Percentiles rank a stretch among this genome's conserved stretches.
phyloP scores from a whole-genome alignment of 2,329 filamentous ascomycete genomes.

The Colletotrichum melonis region DNA sequence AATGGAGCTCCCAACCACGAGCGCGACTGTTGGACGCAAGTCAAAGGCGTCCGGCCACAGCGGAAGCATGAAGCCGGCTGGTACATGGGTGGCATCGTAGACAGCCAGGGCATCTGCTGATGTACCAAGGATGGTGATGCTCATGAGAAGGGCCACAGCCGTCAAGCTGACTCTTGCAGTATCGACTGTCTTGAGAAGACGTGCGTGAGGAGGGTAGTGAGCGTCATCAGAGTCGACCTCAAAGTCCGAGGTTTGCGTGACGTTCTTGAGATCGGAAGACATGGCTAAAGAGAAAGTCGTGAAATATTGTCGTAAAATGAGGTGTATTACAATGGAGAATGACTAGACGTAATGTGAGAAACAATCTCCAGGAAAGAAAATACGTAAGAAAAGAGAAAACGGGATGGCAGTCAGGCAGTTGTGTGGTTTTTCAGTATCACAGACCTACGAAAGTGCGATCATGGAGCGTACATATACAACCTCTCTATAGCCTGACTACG shows the following conservation, averaged over 20 bases:
- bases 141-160: conserved; percentile 60
- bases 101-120: conserved; percentile 65
- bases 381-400: background rate
- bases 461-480: conserved; percentile 27
- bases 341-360: background rate
- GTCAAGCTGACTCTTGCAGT: conserved; percentile 60
- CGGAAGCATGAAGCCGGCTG: conserved; percentile 59
- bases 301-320: background rate
- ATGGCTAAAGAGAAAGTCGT: background rate
- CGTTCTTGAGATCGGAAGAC: conserved; percentile 49
- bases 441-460: background rate
- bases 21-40: conserved; percentile 65
- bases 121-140: conserved; percentile 64
- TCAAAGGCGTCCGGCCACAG: conserved; percentile 70
- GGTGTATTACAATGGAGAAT: background rate
- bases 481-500: background rate
- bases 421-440: conserved; percentile 1
- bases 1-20: conserved; percentile 63
- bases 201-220: conserved; percentile 50
- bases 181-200: conserved; percentile 54
- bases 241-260: conserved; percentile 58
- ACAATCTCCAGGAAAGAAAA: background rate
- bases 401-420: background rate
- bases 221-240: conserved; percentile 57
- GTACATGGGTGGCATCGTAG: conserved; percentile 65